Evolutionary conservation across 2,329 filamentous ascomycete genomes (phyloP).

Genomic region (Amauroascus niger): DNA sequence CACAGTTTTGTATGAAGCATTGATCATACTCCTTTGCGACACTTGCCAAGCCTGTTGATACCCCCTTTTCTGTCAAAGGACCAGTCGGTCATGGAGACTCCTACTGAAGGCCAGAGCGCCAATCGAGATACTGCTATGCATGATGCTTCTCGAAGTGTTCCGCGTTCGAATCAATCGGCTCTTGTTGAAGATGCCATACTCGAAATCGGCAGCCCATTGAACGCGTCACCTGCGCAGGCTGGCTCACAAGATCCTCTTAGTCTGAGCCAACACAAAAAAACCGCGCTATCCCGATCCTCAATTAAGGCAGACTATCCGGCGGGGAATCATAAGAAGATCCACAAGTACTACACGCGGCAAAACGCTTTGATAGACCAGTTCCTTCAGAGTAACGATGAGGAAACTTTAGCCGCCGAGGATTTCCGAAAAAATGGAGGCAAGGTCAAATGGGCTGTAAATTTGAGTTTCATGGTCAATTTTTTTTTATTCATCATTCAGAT

Average conservation of each 20-base stretch:
- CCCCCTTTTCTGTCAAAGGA: not conserved
- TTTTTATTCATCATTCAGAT: constrained; percentile 50
- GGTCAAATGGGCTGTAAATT: constrained; percentile 47
- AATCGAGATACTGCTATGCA: not conserved
- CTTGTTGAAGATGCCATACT: constrained; percentile 1
- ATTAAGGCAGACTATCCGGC: constrained; percentile 14
- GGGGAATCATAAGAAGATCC: constrained; percentile 30
- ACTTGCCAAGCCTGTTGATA: constrained; percentile 5
- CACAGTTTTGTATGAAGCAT: not conserved
- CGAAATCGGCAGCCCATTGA: not conserved
- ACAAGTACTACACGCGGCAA: constrained; percentile 36
- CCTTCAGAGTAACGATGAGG: constrained; percentile 48
- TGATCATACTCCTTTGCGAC: constrained; percentile 6
- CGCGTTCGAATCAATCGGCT: not conserved
- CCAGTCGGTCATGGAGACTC: not conserved
- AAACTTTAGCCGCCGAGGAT: constrained; percentile 44
- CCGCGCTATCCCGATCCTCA: constrained; percentile 10
- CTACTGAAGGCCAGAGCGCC: not conserved
- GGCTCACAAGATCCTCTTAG: constrained; percentile 17
- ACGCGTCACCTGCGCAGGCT: not conserved
- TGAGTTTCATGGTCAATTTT: constrained; percentile 44
- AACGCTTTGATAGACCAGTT: constrained; percentile 38
- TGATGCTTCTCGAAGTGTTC: constrained; percentile 1
- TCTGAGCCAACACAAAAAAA: constrained; percentile 14
- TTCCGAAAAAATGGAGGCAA: constrained; percentile 43